Base-by-base conservation (phyloP, 176 grass and related monocot species). In the Oryza brachyantha region DNA sequence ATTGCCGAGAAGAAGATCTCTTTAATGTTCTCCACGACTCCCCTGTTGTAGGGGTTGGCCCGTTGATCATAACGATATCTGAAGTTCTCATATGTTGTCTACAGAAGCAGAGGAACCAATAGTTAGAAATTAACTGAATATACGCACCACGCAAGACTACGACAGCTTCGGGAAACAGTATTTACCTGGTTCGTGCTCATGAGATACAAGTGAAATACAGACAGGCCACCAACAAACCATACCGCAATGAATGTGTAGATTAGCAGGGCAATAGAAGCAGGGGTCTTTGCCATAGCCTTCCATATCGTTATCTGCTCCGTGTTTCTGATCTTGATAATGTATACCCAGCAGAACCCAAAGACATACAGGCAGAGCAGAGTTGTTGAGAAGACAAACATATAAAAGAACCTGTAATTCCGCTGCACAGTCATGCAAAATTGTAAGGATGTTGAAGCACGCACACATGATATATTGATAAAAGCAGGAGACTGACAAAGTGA, bases 71-170 rank as follows among this genome's bases (percentile, higher is more conserved):
- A 97, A 42, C 89, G 86, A 58, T 97, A 92, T 73, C 94, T 91
- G 75, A 97, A 97, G 84, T 97, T 97, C 82, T 97, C 91, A 66
- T 94, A 92, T 69, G 94, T 97, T 65, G 94, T 97, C 94, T 97
- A 70, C 65, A 86, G 69, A 69, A 50, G 39, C 13, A 88, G 52
- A 36, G 19, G 29, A 42, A 24, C 35, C 21, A 22, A 22, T 45
- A 13, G 5, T 66, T 40, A 81, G 37, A 16, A 77, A 85, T 26
- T 81, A 28, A 19, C 9, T 60, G 13, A 73, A 50, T 19, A 71
- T 11, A 40, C 12, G 48, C 26, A 50, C 24, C 8, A 77, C 31
- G 37, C 65, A 60, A 67, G 17, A 76, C 32, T 26, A 66, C 25
- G 61, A 10, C 11, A 37, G 27, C 66, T 65, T 57, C 11, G 38